phyloP scores from a whole-genome alignment of 495 filamentous ascomycete genomes.

The Penicillium steckii region DNA sequence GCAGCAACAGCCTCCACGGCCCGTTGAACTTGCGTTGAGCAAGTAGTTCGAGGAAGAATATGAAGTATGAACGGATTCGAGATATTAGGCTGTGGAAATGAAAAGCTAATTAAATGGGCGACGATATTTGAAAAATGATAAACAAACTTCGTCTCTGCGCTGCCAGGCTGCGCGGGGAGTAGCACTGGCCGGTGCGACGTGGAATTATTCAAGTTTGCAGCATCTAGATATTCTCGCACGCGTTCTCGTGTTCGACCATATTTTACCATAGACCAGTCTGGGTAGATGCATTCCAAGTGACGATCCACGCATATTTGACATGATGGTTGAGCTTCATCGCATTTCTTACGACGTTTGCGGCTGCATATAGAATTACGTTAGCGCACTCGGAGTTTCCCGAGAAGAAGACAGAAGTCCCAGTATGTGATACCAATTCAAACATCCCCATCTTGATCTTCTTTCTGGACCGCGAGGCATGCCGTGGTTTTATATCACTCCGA shows the following conservation, averaged over 20 bases:
- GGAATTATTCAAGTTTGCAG: not conserved
- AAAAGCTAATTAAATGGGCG: slow-evolving; percentile 7
- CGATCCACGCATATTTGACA: slow-evolving; percentile 5
- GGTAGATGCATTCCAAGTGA: slow-evolving; percentile 5
- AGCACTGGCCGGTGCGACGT: not conserved
- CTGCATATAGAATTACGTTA: slow-evolving; percentile 3
- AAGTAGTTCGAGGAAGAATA: slow-evolving; percentile 1
- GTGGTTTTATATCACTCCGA: too few relatives aligned
- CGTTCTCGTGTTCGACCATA: slow-evolving; percentile 6
- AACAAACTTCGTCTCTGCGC: slow-evolving; percentile 2
- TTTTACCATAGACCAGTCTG: slow-evolving; percentile 10
- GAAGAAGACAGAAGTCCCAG: not conserved
- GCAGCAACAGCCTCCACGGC: slow-evolving; percentile 13
- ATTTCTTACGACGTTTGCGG: slow-evolving; percentile 12
- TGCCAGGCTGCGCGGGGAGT: slow-evolving; percentile 4
- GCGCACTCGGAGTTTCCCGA: not conserved
- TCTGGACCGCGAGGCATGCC: not conserved
- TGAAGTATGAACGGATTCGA: slow-evolving; percentile 11
- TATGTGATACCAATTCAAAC: slow-evolving; percentile 4
- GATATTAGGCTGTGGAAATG: not conserved
- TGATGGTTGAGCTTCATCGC: slow-evolving; percentile 7
- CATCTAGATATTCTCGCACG: not conserved
- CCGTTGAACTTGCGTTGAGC: slow-evolving; percentile 6
- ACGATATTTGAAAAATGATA: slow-evolving; percentile 10
- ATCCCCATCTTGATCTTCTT: slow-evolving; percentile 13